Evolutionary conservation across 2,329 filamentous ascomycete species (phyloP), one percentile per base, ranked within the genome.

Genomic region (Didymella exigua): DNA sequence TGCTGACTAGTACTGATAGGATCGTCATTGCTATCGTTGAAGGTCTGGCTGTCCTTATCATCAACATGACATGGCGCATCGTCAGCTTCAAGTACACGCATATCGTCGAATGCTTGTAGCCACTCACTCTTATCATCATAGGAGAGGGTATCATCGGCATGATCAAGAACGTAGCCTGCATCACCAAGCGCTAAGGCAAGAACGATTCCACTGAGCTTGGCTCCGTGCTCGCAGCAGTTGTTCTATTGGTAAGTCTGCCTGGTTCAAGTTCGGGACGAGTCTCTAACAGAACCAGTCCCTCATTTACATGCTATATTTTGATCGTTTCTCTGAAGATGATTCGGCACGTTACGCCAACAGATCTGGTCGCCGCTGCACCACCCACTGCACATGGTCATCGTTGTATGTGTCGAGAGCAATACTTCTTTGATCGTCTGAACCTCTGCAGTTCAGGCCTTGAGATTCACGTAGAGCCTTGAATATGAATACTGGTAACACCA

Each of bases 91-190:
- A 82, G 42, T 75, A 80, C 42, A 87, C 83, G 0, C 84, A 86
- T 62, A 70, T 88, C 29, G 82, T 84, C 49, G 82, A 85, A 61
- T 78, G 86, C 6, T 79, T 88, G 75, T 80, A 80, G 5, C 76
- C 86, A 1, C 76, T 87, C 49, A 87, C 85, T 0, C 76, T 87
- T 34, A 86, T 88, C 57, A 84, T 88, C 49, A 79, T 87, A 44
- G 85, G 86, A 14, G 85, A 87, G 63, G 84, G 84, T 33, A 81
- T 86, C 26, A 84, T 87, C 23, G 79, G 82, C 5, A 74, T 87
- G 49, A 78, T 79, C 34, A 78, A 79, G 61, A 49, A 59, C 27
- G 55, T 68, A 4, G 59, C 65, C 3, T 64, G 62, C 23, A 67
- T 70, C 16, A 63, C 59, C 5, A 68, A 66, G 27, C 58, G 59